Base-by-base conservation (phyloP, 1,284 basidiomycete species). In the Fomitopsis betulina region DNA sequence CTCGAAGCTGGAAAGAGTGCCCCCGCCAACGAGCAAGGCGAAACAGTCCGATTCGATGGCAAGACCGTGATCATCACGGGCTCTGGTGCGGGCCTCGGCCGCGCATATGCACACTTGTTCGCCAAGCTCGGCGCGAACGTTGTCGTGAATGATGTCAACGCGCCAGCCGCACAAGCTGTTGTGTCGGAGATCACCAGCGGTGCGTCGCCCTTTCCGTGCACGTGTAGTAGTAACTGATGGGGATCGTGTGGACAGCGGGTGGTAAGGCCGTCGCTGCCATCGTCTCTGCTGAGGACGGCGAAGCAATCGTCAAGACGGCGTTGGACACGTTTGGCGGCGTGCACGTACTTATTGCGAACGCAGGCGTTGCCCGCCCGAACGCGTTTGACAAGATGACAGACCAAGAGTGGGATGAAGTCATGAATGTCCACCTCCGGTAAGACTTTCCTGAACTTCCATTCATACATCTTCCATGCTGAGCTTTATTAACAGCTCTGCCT, bases 11-110 rank as follows among this genome's bases (percentile, higher is more conserved):
- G 93, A 25, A 81, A 83, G 63, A 82, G 79, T 54, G 75, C 91
- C 27, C 80, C 89, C 5, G 64, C 86, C 9, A 98, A 98, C 72
- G 67, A 80, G 39, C 93, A 96, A 72, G 79, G 85, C 9, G 81
- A 88, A 1, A 78, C 83, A 54, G 86, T 98, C 58, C 84, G 86
- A 30, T 98, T 92, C 73, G 90, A 93, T 64, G 91, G 87, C 50
- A 88, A 98, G 79, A 98, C 95, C 3, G 93, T 93, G 59, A 87
- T 99, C 65, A 83, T 99, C 67, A 99, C 97, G 2, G 97, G 97
- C 54, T 91, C 94, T 15, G 95, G 95, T 43, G 91, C 89, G 33
- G 96, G 95, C 58, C 87, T 99, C 35, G 97, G 97, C 27, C 87
- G 95, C 50, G 86, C 87, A 5, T 98, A 99, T 72, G 93, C 97